Evolutionary conservation across 495 filamentous ascomycete genomes (phyloP), one percentile per base, ranked within the genome.

Genomic region (Coniosporium apollinis): DNA sequence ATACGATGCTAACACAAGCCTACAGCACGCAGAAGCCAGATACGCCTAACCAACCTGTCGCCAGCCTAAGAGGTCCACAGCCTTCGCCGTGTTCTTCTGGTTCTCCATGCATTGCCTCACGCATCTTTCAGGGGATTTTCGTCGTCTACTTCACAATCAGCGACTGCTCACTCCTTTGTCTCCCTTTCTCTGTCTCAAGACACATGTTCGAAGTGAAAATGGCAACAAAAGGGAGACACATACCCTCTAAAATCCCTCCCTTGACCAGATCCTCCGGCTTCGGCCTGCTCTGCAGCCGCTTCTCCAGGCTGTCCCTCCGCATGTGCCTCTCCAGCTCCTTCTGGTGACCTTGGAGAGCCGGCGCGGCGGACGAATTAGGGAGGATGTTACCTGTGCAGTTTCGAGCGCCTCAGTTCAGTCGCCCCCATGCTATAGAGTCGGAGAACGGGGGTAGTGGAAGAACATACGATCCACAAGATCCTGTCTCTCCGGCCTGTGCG

Each of bases 311-410:
- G 51, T 93, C 78, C 33, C 71, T 76, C 14, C 78, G 72, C 84
- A 93, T 91, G 49, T 84, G 72, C 47, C 70, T 78, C 54, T 81
- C 75, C 34, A 93, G 69, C 56, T 89, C 79, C 37, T 66, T 74
- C 59, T 84, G 81, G 38, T 82, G 65, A 22, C 74, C 81, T 44
- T 76, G 74, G 24, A 93, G 56, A 0, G 74, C 65, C 0, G 84
- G 82, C 0, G 83, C 81, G 26, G 69, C 75, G n/a, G 45, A 70
- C 5, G 79, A 75, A 42, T 70, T 72, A 25, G 79, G 81, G 37
- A 94, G 74, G 51, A 94, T 93, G 49, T 92, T 86, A 41, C 70
- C 81, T 78, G 33, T 22, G 7, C 9, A 10, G 24, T 7, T n/a
- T 7, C n/a, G 7, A 26, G 24, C 19, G 2, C 22, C 18, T n/a